phyloP scores from a whole-genome alignment of 2,329 filamentous ascomycete genomes.

The Colletotrichum salicis region DNA sequence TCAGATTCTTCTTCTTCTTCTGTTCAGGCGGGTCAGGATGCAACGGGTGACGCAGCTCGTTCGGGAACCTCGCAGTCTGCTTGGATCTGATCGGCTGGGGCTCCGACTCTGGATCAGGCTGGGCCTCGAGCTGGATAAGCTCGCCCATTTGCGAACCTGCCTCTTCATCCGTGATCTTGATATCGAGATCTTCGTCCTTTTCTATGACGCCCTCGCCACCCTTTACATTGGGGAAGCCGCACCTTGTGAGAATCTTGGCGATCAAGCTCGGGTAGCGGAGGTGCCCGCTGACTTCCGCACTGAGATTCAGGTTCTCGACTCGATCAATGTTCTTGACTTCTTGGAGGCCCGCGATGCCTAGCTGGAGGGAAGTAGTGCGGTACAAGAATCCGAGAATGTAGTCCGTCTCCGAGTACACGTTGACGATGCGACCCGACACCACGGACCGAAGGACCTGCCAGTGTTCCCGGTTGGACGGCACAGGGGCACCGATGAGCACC shows the following conservation, averaged over 20 bases:
- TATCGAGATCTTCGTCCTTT: conserved; percentile 55
- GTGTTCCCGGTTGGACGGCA: conserved; percentile 75
- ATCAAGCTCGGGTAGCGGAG: conserved; percentile 63
- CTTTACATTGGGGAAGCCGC: conserved; percentile 60
- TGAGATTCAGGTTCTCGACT: conserved; percentile 67
- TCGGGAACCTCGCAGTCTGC: conserved; percentile 22
- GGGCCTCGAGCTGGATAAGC: conserved; percentile 57
- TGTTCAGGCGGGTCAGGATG: conserved; percentile 28
- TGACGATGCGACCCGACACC: conserved; percentile 84
- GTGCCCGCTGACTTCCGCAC: conserved; percentile 63
- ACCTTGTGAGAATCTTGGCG: conserved; percentile 62
- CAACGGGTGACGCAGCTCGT: conserved; percentile 31
- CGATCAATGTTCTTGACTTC: conserved; percentile 74
- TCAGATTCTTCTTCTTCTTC: conserved; percentile 24
- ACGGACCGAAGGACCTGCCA: conserved; percentile 83
- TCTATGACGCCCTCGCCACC: conserved; percentile 58
- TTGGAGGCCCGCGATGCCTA: conserved; percentile 86
- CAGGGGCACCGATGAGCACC: conserved; percentile 83
- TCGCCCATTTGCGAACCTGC: conserved; percentile 43
- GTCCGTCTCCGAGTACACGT: conserved; percentile 89
- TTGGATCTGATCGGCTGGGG: conserved; percentile 37
- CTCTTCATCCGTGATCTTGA: conserved; percentile 46
- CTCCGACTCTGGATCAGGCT: conserved; percentile 24
- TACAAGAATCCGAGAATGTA: conserved; percentile 90
- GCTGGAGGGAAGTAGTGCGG: conserved; percentile 82